These are phyloP conservation scores for Jaltomata sinuosa DNA, from an alignment of 257 asterid genomes.

Conservation along the genomic window DNA sequence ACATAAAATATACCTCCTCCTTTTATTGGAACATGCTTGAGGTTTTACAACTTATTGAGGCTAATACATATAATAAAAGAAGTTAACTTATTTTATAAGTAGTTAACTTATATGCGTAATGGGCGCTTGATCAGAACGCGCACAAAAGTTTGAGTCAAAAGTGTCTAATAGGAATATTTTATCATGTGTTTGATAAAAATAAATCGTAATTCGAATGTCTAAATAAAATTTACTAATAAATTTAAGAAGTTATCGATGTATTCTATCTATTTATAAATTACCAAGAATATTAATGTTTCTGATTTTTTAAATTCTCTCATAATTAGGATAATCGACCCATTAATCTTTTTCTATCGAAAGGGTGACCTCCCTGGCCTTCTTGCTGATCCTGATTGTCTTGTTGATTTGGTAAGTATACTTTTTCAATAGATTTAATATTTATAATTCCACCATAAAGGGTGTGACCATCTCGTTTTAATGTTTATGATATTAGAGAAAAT, in stretches of 20 bases:
- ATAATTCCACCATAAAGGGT: neutral
- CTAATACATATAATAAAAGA: neutral
- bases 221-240: neutral
- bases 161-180: neutral
- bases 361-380: slow-evolving; percentile 36
- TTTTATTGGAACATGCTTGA: neutral
- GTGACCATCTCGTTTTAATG: neutral
- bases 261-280: neutral
- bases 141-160: neutral
- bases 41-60: neutral
- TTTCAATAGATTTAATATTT: neutral
- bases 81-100: neutral
- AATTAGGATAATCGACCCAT: slow-evolving; percentile 23
- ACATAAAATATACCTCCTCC: neutral
- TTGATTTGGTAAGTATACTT: neutral
- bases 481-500: neutral
- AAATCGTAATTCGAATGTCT: rapidly evolving
- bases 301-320: neutral
- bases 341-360: slow-evolving; percentile 30
- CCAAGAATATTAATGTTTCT: neutral
- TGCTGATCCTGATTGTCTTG: slow-evolving; percentile 18
- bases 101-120: too few relatives aligned
- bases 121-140: neutral
- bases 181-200: neutral
- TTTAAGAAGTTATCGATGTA: neutral